Evolutionary conservation across 352 stramenopile species (phyloP), one percentile per base, ranked within the genome.

Genomic region (Globisporangium viniferum): DNA sequence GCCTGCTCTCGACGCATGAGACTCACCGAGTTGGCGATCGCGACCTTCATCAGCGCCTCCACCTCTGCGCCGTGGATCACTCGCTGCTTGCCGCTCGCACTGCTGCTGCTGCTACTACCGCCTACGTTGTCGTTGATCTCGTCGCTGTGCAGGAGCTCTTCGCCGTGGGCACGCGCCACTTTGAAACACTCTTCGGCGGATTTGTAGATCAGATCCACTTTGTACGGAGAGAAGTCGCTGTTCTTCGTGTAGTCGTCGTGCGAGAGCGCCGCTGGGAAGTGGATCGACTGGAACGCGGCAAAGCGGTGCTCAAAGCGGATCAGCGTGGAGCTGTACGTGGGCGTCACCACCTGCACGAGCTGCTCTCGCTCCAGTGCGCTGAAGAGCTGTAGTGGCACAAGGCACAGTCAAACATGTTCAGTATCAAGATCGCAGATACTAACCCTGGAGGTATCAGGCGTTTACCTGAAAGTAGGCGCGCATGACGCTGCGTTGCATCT

Each of bases 101-200:
- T 51, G 39, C 66, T 71, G 39, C 66, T 71, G 31, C 63, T 70
- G 4, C 22, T 53, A 8, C 55, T 62, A 8, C 44, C 33, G 18
- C 67, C 64, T 18, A 57, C 73, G 3, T 46, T 49, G 24, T 73
- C 55, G 44, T 73, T 53, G 59, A 66, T 72, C 66, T 80, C 68
- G 22, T 78, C 61, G 46, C 82, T 77, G 20, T 56, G 69, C 36
- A 94, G 54, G 49, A 90, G 60, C 61, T 76, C 72, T 49, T 95
- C 85, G 9, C 77, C 81, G 53, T 89, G 75, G 15, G 39, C 57
- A 5, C 80, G 86, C 3, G 82, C 82, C 8, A 78, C 72, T 65
- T 93, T 94, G 75, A 94, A 95, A 51, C 88, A 95, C 67, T 95
- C 86, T 62, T 95, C 88, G 0, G 77, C 80, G 41, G 88, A 95